A percentile compares a stretch with the other conserved stretches of the same genome.
These are phyloP conservation scores for Pseudevernia furfuracea DNA, from an alignment of 495 filamentous ascomycete genomes.

Conservation along the genomic window DNA sequence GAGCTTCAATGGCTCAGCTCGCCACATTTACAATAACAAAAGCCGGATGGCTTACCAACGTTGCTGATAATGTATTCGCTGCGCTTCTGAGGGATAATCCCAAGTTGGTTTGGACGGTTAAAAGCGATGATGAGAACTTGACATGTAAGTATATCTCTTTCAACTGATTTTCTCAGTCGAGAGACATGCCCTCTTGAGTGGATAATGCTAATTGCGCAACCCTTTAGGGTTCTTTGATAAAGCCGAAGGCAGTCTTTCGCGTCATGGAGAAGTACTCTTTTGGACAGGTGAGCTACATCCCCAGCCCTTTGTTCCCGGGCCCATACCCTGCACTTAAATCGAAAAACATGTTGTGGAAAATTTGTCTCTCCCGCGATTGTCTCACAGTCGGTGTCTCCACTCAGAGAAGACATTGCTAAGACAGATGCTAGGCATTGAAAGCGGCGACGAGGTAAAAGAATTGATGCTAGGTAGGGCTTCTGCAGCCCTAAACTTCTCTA, in stretches of 20 bases:
- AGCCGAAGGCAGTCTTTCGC: constrained; percentile 81
- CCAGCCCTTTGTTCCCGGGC: neutral
- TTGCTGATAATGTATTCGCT: constrained; percentile 95
- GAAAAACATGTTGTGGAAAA: neutral
- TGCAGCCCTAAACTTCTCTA: neutral
- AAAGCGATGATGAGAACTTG: constrained; percentile 92
- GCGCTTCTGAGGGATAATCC: constrained; percentile 87
- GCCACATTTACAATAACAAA: constrained; percentile 94
- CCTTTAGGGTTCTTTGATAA: constrained; percentile 80
- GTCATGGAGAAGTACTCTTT: constrained; percentile 84
- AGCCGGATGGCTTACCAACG: constrained; percentile 88
- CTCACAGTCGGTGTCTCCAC: neutral
- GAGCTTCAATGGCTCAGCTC: constrained; percentile 58
- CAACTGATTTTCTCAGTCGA: no score
- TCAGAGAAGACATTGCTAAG: neutral
- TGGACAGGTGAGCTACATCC: constrained; percentile 57
- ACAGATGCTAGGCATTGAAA: constrained; percentile 50
- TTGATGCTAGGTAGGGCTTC: constrained; percentile 55
- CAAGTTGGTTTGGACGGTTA: constrained; percentile 93
- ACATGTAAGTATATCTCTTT: constrained; percentile 45
- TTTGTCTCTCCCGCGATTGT: neutral
- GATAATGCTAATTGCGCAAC: neutral
- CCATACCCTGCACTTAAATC: neutral
- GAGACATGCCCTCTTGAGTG: no score
- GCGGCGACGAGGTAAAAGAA: constrained; percentile 73